A percentile compares a stretch with the other conserved stretches of the same genome.
These are phyloP conservation scores for Lodderomyces oxycetoniae DNA, from an alignment of 1,139 yeast genomes.

Conservation along the genomic window DNA sequence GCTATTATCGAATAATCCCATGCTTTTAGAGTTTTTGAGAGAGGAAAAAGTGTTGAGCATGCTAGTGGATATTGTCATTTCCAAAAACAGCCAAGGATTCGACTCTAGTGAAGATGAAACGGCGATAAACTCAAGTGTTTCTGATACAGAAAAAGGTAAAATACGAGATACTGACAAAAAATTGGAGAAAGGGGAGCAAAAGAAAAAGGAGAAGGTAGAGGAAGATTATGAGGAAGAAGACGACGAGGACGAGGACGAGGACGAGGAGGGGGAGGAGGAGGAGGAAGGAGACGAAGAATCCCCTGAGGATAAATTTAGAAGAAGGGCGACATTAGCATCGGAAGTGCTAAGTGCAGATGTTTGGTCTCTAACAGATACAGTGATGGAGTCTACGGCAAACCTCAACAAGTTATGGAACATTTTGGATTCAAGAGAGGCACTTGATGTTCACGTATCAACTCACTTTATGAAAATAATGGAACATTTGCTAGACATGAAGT, in stretches of 20 bases:
- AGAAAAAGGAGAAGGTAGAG: conserved; percentile 4
- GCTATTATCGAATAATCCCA: conserved; percentile 74
- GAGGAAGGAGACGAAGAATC: conserved; percentile 25
- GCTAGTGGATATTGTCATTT: conserved; percentile 63
- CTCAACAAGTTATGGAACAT: conserved; percentile 75
- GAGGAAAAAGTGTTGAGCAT: conserved; percentile 63
- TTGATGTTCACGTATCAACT: conserved; percentile 75
- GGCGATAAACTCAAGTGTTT: too few relatives aligned
- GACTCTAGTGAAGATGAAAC: conserved; percentile 10
- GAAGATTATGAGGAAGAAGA: conserved; percentile 7
- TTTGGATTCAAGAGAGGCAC: conserved; percentile 52
- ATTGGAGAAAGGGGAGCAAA: conserved; percentile 5
- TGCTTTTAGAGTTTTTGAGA: conserved; percentile 73
- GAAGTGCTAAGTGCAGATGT: conserved; percentile 90
- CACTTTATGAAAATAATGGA: conserved; percentile 94
- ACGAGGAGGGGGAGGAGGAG: conserved; percentile 17
- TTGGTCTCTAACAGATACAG: conserved; percentile 90
- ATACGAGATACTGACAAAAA: conserved; percentile 1
- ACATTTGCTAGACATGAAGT: conserved; percentile 85
- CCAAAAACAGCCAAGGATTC: conserved; percentile 29
- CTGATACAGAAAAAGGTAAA: conserved; percentile 5
- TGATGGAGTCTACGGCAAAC: conserved; percentile 69
- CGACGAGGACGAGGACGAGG: conserved; percentile 9
- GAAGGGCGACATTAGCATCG: conserved; percentile 83
- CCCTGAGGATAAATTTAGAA: conserved; percentile 50